These are phyloP conservation scores for Lactarius akahatsu DNA, from an alignment of 768 basidiomycete species.

Conservation along the genomic window DNA sequence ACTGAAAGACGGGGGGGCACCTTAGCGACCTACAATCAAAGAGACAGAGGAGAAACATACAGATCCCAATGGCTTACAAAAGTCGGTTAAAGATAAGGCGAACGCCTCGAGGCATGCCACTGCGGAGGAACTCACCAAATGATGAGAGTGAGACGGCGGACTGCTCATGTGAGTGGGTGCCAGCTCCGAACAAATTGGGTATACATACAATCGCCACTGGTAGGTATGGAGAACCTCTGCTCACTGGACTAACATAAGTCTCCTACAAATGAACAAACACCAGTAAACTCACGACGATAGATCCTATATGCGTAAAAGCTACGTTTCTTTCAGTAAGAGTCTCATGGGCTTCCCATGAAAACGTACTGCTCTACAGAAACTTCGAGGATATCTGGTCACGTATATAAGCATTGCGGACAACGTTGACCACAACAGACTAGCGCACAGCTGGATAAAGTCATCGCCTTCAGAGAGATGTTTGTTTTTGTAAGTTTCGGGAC, in stretches of 20 bases:
- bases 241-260: background rate
- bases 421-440: background rate
- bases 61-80: background rate
- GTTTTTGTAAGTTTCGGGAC: background rate
- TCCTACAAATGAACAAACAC: no score
- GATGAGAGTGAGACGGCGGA: background rate
- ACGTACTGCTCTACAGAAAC: conserved; percentile 8
- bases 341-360: background rate
- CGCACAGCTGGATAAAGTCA: conserved; percentile 1
- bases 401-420: background rate
- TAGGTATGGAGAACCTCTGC: background rate
- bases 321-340: background rate
- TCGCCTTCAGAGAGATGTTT: background rate
- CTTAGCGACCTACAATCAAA: background rate
- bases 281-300: background rate
- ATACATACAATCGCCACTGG: conserved; percentile 9
- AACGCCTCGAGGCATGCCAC: background rate
- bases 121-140: conserved; percentile 6
- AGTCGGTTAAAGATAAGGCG: background rate
- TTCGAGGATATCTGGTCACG: background rate
- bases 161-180: conserved; percentile 2
- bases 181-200: background rate
- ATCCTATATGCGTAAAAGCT: conserved; percentile 10
- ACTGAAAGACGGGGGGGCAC: background rate
- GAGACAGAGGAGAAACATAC: background rate